These are phyloP conservation scores for Hypomontagnella monticulosa DNA, from an alignment of 495 filamentous ascomycete species.

Conservation along the genomic window DNA sequence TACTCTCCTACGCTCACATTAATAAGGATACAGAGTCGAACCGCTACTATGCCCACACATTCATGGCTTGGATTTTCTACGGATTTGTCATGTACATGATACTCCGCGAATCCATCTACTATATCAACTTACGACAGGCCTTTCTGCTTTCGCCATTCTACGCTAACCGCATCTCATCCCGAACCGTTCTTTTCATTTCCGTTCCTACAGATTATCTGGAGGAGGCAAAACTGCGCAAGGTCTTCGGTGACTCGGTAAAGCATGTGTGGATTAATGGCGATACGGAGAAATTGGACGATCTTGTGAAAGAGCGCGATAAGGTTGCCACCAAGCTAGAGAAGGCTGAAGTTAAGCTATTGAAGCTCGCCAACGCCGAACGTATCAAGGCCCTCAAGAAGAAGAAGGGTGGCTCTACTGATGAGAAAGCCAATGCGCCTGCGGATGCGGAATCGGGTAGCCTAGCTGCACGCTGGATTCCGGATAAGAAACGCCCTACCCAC, in stretches of 20 bases:
- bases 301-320: slow-evolving; percentile 85
- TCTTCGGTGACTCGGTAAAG: slow-evolving; percentile 84
- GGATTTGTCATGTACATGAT: slow-evolving; percentile 89
- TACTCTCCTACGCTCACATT: slow-evolving; percentile 82
- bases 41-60: slow-evolving; percentile 80
- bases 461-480: slow-evolving; percentile 80
- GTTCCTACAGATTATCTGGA: slow-evolving; percentile 81
- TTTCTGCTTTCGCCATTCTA: slow-evolving; percentile 90
- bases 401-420: slow-evolving; percentile 65
- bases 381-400: slow-evolving; percentile 83
- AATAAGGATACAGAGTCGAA: slow-evolving; percentile 59
- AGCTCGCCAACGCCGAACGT: slow-evolving; percentile 79
- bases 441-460: slow-evolving; percentile 76
- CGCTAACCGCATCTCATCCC: slow-evolving; percentile 87
- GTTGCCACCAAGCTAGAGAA: slow-evolving; percentile 86
- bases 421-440: slow-evolving; percentile 58
- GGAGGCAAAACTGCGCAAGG: slow-evolving; percentile 74
- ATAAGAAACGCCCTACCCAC: slow-evolving; percentile 88
- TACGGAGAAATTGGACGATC: slow-evolving; percentile 80
- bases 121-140: slow-evolving; percentile 94
- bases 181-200: slow-evolving; percentile 90
- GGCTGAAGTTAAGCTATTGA: slow-evolving; percentile 88
- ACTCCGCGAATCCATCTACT: slow-evolving; percentile 91
- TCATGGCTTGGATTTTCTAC: slow-evolving; percentile 80
- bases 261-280: slow-evolving; percentile 88